Percentiles rank a stretch among this genome's conserved stretches.
These are phyloP conservation scores for Diaporthe sp. DNA, from an alignment of 2,329 filamentous ascomycete genomes.

Conservation along the genomic window DNA sequence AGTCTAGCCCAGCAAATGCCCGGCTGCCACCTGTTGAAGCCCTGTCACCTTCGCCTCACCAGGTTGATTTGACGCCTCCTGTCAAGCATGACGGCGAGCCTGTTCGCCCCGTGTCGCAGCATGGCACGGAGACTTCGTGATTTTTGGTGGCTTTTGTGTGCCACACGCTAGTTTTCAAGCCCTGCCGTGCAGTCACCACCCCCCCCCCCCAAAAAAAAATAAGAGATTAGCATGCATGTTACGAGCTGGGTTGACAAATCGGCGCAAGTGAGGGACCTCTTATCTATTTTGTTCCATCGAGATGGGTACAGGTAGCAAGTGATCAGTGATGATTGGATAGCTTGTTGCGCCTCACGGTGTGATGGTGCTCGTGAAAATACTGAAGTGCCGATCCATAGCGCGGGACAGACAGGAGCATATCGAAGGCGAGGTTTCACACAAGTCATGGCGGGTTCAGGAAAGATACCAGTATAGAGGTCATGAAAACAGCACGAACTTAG, in stretches of 20 bases:
- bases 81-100: constrained; percentile 59
- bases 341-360: neutral
- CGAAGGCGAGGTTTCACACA: neutral
- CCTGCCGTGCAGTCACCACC: neutral
- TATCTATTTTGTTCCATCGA: neutral
- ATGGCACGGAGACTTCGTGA: constrained; percentile 10
- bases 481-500: constrained; percentile 16
- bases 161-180: neutral
- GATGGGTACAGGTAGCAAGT: neutral
- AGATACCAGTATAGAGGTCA: constrained; percentile 10
- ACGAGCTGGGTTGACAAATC: neutral
- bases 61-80: constrained; percentile 69
- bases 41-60: constrained; percentile 66
- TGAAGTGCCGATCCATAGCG: neutral
- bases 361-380: neutral
- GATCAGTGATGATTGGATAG: neutral
- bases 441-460: neutral
- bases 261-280: neutral
- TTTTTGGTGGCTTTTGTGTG: neutral
- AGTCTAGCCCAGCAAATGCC: constrained; percentile 49
- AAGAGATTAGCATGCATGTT: neutral
- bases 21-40: constrained; percentile 68
- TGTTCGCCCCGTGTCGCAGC: constrained; percentile 27
- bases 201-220: neutral
- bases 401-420: neutral